Percentiles rank a stretch among this genome's conserved stretches.
Conservation (phyloP, 805 yeast genomes). For the Kluyveromyces dobzhanskii region DNA sequence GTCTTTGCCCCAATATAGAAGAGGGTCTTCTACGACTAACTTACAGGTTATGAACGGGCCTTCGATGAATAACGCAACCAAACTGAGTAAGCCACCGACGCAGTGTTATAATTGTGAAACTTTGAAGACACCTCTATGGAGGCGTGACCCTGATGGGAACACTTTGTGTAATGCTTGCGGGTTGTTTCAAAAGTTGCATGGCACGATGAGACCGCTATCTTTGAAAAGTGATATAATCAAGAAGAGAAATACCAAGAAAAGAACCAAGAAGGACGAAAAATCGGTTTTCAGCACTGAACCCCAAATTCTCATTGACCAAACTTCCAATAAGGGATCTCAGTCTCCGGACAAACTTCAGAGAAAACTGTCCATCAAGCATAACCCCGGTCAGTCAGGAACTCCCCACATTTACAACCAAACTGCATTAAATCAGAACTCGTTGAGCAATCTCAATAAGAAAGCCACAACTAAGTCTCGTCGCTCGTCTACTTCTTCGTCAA, state of each 20-base stretch:
- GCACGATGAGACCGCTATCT: constrained; percentile 88
- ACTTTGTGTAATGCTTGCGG: constrained; percentile 97
- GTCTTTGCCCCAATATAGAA: constrained; percentile 21
- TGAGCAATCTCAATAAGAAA: constrained; percentile 15
- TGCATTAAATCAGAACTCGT: constrained; percentile 13
- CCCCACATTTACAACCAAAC: background rate
- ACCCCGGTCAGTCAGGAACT: background rate
- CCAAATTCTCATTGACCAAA: background rate
- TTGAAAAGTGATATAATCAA: constrained; percentile 88
- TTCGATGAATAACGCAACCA: constrained; percentile 15
- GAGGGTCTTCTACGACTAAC: constrained; percentile 9
- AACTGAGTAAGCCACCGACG: constrained; percentile 26
- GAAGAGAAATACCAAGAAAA: constrained; percentile 57
- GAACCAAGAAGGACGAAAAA: constrained; percentile 34
- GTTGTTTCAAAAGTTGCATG: constrained; percentile 81
- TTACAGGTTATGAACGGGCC: constrained; percentile 1
- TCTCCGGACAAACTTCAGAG: background rate
- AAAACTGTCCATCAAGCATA: background rate
- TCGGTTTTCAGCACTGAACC: constrained; percentile 7
- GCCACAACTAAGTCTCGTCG: constrained; percentile 19
- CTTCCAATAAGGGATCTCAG: background rate
- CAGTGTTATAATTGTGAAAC: constrained; percentile 87
- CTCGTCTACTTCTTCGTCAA: constrained; percentile 25
- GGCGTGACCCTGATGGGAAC: constrained; percentile 85
- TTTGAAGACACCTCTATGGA: constrained; percentile 89